Evolutionary conservation across 345 rosid species (phyloP), one percentile per base, ranked within the genome.

Genomic region (Reutealis trisperma): DNA sequence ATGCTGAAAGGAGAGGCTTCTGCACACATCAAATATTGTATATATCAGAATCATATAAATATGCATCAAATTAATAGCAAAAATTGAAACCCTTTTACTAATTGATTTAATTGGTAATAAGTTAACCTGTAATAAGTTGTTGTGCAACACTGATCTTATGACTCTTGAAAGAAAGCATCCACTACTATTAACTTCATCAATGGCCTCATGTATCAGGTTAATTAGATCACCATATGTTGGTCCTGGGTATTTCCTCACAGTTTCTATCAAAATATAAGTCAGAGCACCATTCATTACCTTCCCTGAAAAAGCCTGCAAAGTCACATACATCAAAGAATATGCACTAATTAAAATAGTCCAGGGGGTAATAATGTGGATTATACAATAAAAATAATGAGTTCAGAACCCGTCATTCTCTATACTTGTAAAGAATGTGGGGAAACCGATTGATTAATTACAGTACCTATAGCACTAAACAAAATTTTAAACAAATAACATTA

Each of bases 1-100:
- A 78, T 58, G 81, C 81, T 2, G 81, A 78, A n/a, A 78, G 77
- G 1, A 55, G 67, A 58, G 81, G 73, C 51, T 47, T 78, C 81
- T 78, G 81, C 66, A 78, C 27, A 10, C 44, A 64, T 69, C 68
- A 69, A 44, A 30, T n/a, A n/a, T n/a, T n/a, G 5, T 37, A 4
- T 8, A 61, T 13, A 61, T 64, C 10, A 60, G 60, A 34, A 67
- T 32, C 21, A 8, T 8, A 15, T 54, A 3, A 62, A 61, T 8
- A 27, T 62, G 41, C 16, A 22, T 11, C 25, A 6, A 37, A 37
- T 37, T 37, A 13, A 42, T 10, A 47, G 14, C 18, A n/a, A 0
- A 37, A 65, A 7, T 37, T 37, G 41, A 37, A 37, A 37, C 41
- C 5, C 0, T 37, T 37, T 6, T 37, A 37, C 6, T 37, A 6